These are phyloP conservation scores for Neurospora sp. DNA, from an alignment of 2,329 filamentous ascomycete species.

Conservation along the genomic window DNA sequence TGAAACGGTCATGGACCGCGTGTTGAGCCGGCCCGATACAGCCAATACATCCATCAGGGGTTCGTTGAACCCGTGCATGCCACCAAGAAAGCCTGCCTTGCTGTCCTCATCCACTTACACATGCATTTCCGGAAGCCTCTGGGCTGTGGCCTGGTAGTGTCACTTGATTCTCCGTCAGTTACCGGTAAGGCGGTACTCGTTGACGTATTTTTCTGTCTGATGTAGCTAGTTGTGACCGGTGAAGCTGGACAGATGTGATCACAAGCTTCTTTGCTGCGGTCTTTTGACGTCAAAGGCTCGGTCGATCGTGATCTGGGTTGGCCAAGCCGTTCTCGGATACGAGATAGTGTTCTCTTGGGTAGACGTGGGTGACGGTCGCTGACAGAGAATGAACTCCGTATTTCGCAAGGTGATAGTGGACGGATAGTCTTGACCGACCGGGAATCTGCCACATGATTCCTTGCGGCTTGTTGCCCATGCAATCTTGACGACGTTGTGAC, in stretches of 20 bases:
- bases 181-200: not conserved
- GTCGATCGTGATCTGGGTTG: constrained; percentile 10
- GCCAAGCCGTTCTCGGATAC: constrained; percentile 15
- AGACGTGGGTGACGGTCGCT: constrained; percentile 11
- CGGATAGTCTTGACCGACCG: not conserved
- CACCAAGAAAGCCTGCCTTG: constrained; percentile 9
- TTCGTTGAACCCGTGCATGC: constrained; percentile 9
- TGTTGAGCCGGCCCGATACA: not conserved
- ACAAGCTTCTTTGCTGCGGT: not conserved
- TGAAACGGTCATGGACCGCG: not conserved
- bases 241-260: constrained; percentile 2
- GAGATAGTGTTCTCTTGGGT: constrained; percentile 17
- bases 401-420: constrained; percentile 3
- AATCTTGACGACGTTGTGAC: not conserved
- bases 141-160: not conserved
- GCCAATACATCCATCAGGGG: not conserved
- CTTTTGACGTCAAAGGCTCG: constrained; percentile 1
- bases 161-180: not conserved
- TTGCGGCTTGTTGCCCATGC: not conserved
- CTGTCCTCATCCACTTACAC: constrained; percentile 12
- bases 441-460: not conserved
- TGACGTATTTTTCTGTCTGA: not conserved
- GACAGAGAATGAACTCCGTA: constrained; percentile 13
- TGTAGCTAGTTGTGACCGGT: not conserved
- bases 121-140: constrained; percentile 10